A percentile compares a stretch with the other conserved stretches of the same genome.
Conservation (phyloP, 805 yeast genomes). For the Saturnispora galanensis region DNA sequence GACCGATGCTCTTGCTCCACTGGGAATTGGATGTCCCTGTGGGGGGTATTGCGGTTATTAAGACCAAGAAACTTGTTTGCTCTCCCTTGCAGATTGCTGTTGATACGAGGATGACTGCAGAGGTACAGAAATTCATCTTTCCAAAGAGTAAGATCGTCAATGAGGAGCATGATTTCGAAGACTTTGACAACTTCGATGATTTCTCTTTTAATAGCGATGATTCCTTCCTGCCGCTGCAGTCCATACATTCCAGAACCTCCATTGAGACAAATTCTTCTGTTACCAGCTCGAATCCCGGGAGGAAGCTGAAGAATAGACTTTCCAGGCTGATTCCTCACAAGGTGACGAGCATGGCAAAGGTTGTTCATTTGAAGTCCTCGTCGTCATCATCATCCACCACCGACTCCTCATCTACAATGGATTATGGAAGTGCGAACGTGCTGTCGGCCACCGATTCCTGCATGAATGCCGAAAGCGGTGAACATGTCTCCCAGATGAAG, state of each 20-base stretch:
- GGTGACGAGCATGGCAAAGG: background rate
- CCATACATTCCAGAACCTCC: constrained; percentile 1
- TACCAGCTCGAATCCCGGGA: background rate
- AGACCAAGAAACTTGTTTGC: constrained; percentile 36
- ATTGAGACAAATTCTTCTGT: background rate
- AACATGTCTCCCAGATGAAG: constrained; percentile 29
- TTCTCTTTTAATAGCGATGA: constrained; percentile 2
- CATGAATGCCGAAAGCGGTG: background rate
- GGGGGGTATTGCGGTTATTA: constrained; percentile 55
- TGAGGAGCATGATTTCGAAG: background rate
- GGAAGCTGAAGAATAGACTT: constrained; percentile 1
- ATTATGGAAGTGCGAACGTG: background rate
- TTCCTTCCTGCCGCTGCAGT: background rate
- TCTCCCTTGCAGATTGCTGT: constrained; percentile 49
- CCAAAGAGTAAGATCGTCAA: constrained; percentile 14
- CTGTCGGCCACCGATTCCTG: background rate
- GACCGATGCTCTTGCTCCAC: constrained; percentile 31
- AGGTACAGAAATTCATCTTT: constrained; percentile 31
- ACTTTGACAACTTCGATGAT: constrained; percentile 3
- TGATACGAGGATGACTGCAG: constrained; percentile 45
- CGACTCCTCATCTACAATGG: background rate
- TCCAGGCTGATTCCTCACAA: constrained; percentile 1
- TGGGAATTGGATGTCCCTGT: constrained; percentile 54
- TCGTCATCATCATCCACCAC: background rate
- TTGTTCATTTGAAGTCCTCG: background rate